These are phyloP conservation scores for Penicillium subrubescens DNA, from an alignment of 495 filamentous ascomycete species.

Conservation along the genomic window DNA sequence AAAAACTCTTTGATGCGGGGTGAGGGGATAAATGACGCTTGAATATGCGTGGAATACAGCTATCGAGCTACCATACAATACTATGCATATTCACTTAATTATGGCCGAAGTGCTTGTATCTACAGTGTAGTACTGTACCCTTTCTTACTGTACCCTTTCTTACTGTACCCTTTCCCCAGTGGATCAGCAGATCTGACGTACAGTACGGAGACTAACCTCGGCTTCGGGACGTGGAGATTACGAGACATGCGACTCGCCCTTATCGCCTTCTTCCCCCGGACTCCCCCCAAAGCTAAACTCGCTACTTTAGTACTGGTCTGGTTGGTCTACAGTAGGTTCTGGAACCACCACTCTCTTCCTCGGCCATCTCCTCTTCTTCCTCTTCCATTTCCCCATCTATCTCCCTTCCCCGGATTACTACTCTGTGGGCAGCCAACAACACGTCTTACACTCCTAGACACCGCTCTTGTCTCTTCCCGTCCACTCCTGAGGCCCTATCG, in stretches of 20 bases:
- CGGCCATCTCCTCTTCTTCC: constrained; percentile 10
- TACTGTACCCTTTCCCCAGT: background rate
- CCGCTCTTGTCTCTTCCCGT: constrained; percentile 4
- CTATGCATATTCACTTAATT: no score
- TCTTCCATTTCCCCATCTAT: background rate
- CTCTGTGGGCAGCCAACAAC: constrained; percentile 25
- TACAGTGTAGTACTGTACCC: background rate
- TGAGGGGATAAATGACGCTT: background rate
- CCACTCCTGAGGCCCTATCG: constrained; percentile 10
- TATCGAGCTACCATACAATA: background rate
- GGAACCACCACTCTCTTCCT: constrained; percentile 32
- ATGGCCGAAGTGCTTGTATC: background rate
- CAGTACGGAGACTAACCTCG: constrained; percentile 36
- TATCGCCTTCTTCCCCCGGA: constrained; percentile 37
- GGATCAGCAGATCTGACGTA: constrained; percentile 19
- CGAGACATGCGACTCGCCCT: constrained; percentile 34
- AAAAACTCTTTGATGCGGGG: background rate
- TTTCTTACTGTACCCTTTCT: no score
- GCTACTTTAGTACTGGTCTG: background rate
- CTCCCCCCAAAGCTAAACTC: constrained; percentile 22
- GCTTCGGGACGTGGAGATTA: constrained; percentile 40
- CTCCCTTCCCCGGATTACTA: constrained; percentile 25
- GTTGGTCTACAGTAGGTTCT: constrained; percentile 24
- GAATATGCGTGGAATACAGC: background rate
- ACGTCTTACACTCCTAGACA: constrained; percentile 4